Base-by-base conservation (phyloP, 345 rosid species). In the Gossypium ekmanianum region DNA sequence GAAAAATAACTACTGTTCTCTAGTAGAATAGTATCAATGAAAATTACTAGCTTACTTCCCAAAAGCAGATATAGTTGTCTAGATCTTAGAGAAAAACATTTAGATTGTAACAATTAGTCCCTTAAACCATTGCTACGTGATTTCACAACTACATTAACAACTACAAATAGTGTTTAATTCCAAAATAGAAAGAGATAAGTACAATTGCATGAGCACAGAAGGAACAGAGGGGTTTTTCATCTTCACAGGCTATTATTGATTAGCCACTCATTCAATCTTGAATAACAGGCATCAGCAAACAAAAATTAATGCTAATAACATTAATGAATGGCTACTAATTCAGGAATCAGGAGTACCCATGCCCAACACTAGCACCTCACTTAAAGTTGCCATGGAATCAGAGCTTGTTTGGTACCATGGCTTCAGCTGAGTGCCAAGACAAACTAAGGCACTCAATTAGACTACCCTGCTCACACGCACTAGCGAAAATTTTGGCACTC, bases 191-290 rank as follows among this genome's bases (percentile, higher is more conserved):
- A 44, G n/a, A 11, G 17, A 67, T 12, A 45, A 67, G 55, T 45
- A 45, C 3, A 17, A 12, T 45, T 67, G 55, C 71, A 67, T 13
- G 71, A 45, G 29, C 18, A 13, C 11, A 20, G 26, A 11, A 45
- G 54, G 54, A 1, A 10, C n/a, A 22, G 71, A 12, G 11, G 34
- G n/a, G 26, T 4, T 29, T 66, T 66, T 66, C 34, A 20, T 44
- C 70, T 65, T 44, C n/a, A 45, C 11, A 12, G 54, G 50, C 45
- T n/a, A n/a, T n/a, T 64, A 64, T 41, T 64, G 68, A 41, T 64
- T 41, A 65, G 6, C 13, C 50, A 65, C 11, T n/a, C 68, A 41
- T 41, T n/a, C 50, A n/a, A 4, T 34, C 41, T 64, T 65, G 9
- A 64, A 64, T n/a, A 64, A 64, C 3, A 3, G 50, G 11, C 68